phyloP scores from a whole-genome alignment of 2,329 filamentous ascomycete genomes.

The Pseudogymnoascus pannorum region DNA sequence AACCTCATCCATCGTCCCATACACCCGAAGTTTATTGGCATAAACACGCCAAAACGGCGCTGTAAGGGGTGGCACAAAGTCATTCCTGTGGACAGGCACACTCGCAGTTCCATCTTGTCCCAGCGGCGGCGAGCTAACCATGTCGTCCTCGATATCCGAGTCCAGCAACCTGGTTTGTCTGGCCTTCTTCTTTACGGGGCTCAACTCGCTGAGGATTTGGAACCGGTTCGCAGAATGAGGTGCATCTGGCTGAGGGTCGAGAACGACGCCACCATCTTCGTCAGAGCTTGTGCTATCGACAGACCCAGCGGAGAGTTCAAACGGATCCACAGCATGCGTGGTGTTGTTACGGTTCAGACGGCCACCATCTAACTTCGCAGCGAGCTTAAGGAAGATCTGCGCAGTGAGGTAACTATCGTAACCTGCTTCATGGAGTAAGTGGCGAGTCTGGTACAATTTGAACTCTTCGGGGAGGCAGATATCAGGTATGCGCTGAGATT shows the following conservation, averaged over 20 bases:
- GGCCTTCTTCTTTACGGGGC: background rate
- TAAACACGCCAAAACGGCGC: constrained; percentile 26
- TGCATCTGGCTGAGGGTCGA: background rate
- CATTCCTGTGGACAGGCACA: constrained; percentile 14
- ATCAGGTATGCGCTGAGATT: constrained; percentile 34
- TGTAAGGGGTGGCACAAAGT: background rate
- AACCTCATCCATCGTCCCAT: constrained; percentile 24
- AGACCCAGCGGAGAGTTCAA: background rate
- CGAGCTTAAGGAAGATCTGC: constrained; percentile 32
- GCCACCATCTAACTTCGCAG: constrained; percentile 20
- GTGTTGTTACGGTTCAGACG: background rate
- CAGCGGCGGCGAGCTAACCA: background rate
- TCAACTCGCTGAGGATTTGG: background rate
- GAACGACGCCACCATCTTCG: background rate
- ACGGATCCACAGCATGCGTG: background rate
- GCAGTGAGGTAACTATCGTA: constrained; percentile 46
- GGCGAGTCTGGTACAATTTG: background rate
- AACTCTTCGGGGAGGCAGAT: constrained; percentile 24
- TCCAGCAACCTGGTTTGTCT: background rate
- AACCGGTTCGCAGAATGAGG: background rate
- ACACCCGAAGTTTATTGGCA: constrained; percentile 28
- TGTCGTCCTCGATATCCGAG: constrained; percentile 5
- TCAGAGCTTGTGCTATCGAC: background rate
- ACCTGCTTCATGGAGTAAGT: constrained; percentile 47
- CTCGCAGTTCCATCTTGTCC: background rate